phyloP scores from a whole-genome alignment of 2,329 filamentous ascomycete species.

The Chrysoporthe cubensis region DNA sequence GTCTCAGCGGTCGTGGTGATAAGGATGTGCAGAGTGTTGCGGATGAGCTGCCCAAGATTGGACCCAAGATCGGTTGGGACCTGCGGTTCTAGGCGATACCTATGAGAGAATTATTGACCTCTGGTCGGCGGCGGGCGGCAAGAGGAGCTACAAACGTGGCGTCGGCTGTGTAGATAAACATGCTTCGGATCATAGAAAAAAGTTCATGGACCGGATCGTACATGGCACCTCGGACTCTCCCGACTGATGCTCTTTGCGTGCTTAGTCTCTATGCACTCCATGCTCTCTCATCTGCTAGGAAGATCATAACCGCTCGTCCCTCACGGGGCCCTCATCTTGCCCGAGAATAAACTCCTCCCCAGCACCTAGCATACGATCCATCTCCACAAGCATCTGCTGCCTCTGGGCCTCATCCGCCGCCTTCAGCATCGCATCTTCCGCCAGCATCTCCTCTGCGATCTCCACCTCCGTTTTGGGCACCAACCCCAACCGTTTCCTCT shows the following conservation, averaged over 20 bases:
- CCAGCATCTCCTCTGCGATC: slow-evolving; percentile 30
- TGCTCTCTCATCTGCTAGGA: neutral
- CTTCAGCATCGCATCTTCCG: slow-evolving; percentile 3
- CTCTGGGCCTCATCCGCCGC: neutral
- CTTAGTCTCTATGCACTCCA: neutral
- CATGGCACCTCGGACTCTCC: neutral
- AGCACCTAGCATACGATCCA: slow-evolving; percentile 43
- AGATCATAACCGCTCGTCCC: neutral
- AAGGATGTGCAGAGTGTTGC: slow-evolving; percentile 99
- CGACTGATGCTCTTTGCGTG: neutral
- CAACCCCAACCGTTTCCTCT: slow-evolving; percentile 70
- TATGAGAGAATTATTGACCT: neutral
- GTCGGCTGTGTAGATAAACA: neutral
- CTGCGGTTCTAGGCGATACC: slow-evolving; percentile 56
- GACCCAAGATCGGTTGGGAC: slow-evolving; percentile 83
- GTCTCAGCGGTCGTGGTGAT: slow-evolving; percentile 89
- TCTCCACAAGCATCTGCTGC: slow-evolving; percentile 43
- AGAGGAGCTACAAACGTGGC: neutral
- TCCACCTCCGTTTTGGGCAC: slow-evolving; percentile 49
- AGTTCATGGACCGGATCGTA: slow-evolving; percentile 1
- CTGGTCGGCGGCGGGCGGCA: neutral
- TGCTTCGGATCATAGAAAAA: slow-evolving; percentile 12
- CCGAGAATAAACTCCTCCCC: slow-evolving; percentile 45
- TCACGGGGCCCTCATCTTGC: slow-evolving; percentile 36
- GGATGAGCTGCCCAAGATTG: slow-evolving; percentile 86